Base-by-base conservation (phyloP, 768 basidiomycete genomes). In the Butyriboletus loyo region DNA sequence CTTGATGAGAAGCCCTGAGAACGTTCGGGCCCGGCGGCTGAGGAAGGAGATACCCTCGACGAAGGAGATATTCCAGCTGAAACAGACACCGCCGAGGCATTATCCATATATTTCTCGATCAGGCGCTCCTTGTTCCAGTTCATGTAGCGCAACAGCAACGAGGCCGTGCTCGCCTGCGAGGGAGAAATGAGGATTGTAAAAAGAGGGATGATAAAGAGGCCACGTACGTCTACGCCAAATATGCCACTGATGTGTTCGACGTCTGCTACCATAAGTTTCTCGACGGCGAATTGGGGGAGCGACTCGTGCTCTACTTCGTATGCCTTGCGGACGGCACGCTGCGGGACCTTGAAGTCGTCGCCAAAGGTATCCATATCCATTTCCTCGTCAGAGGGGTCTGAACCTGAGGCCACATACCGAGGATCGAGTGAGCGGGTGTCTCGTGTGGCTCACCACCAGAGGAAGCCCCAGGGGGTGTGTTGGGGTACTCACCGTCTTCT, bases 51-150 rank as follows among this genome's bases (percentile, higher is more conserved):
- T 5, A 34, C 45, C 35, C 53, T 71, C 28, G 63, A 62, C 32
- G 66, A 58, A 30, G 70, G 76, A 57, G 62, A 79, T 58, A 89
- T 78, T 4, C 96, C 97, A 1, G 95, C 92, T 7, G 82, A 80
- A 25, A 82, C 77, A 27, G 86, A 81, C 15, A 94, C 80, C 8
- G 74, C 72, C 19, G 83, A 76, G 1, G 91, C 82, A 54, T 92
- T 89, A 62, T 98, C 96, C 93, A 97, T 97, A 73, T 92, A 98
- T 68, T 91, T 89, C 73, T 98, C 96, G 60, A 93, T 92, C 21
- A 99, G 80, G 50, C 87, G 86, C 68, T 99, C 97, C 66, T 91
- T 92, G 77, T 98, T 98, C 97, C 97, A 99, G 50, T 79, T 76
- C 77, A 87, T 82, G 72, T 89, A 75, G 27, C 94, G 84, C 53